Conservation (phyloP, 2,329 filamentous ascomycete species). For the Fusarium mangiferae region DNA sequence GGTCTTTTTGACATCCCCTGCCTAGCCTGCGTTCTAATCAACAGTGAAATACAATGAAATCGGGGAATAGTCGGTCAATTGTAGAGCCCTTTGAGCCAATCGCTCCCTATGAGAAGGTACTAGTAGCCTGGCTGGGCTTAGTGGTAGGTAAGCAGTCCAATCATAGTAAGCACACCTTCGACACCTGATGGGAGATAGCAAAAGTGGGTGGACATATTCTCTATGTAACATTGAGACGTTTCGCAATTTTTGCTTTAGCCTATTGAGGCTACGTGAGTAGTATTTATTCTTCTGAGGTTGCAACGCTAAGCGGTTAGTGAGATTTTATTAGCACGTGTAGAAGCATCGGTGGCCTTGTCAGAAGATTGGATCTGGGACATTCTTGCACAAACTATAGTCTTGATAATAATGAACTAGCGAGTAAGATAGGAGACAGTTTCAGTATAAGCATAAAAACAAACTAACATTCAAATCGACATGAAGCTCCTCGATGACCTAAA, state of each 20-base stretch:
- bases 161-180: neutral
- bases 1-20: neutral
- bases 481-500: neutral
- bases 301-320: fast-evolving
- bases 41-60: no score
- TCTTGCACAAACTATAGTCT: neutral
- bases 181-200: neutral
- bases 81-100: neutral
- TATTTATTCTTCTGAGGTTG: fast-evolving
- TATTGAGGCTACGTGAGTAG: neutral
- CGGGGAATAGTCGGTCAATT: neutral
- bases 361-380: fast-evolving
- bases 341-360: fast-evolving
- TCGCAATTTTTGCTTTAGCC: neutral
- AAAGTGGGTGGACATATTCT: neutral
- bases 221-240: neutral
- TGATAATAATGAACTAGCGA: fast-evolving
- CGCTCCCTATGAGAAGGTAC: neutral
- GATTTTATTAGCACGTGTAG: neutral
- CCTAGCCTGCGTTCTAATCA: no score
- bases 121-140: neutral
- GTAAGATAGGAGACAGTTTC: fast-evolving
- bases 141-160: neutral
- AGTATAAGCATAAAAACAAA: neutral
- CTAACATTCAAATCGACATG: fast-evolving